phyloP scores from a whole-genome alignment of 169 alveolate genomes.

The Eimeria falciformis region DNA sequence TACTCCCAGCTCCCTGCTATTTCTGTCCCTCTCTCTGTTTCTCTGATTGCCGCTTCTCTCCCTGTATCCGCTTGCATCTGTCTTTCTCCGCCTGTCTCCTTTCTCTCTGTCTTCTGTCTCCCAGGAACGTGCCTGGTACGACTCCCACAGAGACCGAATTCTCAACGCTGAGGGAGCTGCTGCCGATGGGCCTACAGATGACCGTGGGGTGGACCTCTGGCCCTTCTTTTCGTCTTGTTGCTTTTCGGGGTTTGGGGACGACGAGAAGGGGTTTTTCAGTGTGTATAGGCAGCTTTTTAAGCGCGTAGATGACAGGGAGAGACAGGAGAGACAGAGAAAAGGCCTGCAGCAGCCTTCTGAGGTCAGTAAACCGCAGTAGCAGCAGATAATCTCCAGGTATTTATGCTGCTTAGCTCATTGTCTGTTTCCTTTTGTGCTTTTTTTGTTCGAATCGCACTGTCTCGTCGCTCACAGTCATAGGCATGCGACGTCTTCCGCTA shows the following conservation, averaged over 20 bases:
- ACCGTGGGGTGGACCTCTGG: neutral
- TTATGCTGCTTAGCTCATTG: too few relatives aligned
- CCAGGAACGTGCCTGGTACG: conserved; percentile 78
- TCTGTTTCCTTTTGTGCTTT: neutral
- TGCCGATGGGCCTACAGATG: neutral
- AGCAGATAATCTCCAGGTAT: too few relatives aligned
- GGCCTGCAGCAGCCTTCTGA: neutral
- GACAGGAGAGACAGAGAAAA: neutral
- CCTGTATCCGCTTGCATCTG: neutral
- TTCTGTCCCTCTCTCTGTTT: neutral
- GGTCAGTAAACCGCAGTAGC: too few relatives aligned
- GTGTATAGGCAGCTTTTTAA: conserved; percentile 54
- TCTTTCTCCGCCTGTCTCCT: too few relatives aligned
- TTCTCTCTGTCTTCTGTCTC: neutral
- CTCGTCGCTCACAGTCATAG: too few relatives aligned
- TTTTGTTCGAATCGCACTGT: too few relatives aligned
- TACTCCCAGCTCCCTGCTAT: too few relatives aligned
- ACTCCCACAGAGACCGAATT: conserved; percentile 44
- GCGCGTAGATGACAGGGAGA: neutral
- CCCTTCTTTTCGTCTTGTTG: conserved; percentile 6
- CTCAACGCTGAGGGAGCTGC: conserved; percentile 18
- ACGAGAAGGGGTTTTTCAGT: neutral
- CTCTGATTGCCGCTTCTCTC: neutral
- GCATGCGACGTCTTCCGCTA: too few relatives aligned
- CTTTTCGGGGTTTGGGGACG: conserved; percentile 4